Base-by-base conservation (phyloP, 371 early-diverging fungal species). In the Coemansia sp. region DNA sequence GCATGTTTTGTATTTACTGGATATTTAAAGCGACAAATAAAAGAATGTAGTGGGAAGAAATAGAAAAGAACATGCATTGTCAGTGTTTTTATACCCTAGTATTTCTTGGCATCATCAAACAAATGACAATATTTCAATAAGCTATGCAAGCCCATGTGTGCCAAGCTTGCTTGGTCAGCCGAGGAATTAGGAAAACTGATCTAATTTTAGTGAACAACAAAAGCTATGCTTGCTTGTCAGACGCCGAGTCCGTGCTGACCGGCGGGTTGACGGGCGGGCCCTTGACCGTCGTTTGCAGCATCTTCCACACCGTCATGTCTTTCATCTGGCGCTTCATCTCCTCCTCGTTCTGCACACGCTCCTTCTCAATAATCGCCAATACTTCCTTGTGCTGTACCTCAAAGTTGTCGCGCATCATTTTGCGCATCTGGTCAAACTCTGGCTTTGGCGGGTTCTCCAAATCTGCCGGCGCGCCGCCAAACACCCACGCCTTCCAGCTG, bases 281-380 rank as follows among this genome's bases (percentile, higher is more conserved):
- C 12, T 37, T 8, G 20, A 59, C 5, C 33, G 75, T 80, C 71
- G 88, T 83, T 20, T 85, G 72, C 81, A 88, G 75, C 75, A 90
- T 72, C 55, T 89, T 85, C 89, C 89, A 88, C 23, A 89, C 79
- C 6, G 90, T 88, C 84, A 87, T 83, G 75, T 88, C 89, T 86
- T 87, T 88, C 70, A 87, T 87, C 79, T 85, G 84, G 79, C 86
- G 73, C 70, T 85, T 83, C 69, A 84, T 82, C 60, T 86, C 86
- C 60, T 86, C 82, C 73, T 86, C 84, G 78, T 84, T 82, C 66
- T 84, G 71, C 66, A 78, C 71, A 50, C 85, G 84, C 68, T 87
- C 85, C 58, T 82, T 82, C 69, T 86, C 82, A 69, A 84, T 82
- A 78, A 85, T 80, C 80, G 80, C 59, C 80, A 84, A 51, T 80